These are phyloP conservation scores for Polygonum aviculare DNA, from an alignment of 148 eudicot species.

Conservation along the genomic window DNA sequence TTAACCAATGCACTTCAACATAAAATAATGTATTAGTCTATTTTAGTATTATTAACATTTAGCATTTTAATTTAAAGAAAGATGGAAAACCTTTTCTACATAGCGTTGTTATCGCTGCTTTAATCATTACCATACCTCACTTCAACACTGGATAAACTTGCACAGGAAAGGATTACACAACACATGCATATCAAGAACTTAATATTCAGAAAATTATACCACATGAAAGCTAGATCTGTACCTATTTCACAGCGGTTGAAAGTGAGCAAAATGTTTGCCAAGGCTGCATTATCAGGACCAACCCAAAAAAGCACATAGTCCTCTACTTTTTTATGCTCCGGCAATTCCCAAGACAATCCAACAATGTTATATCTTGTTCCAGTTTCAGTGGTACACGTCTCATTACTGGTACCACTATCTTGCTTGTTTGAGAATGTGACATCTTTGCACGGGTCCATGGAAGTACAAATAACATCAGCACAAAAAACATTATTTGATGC, in stretches of 20 bases:
- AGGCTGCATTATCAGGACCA: constrained; percentile 75
- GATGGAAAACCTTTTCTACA: not conserved
- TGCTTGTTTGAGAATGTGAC: constrained; percentile 18
- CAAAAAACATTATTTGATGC: constrained; percentile 29
- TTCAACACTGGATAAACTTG: not conserved
- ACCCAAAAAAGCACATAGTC: constrained; percentile 77
- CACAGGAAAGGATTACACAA: not conserved
- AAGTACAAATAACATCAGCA: constrained; percentile 51
- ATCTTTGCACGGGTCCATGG: constrained; percentile 39
- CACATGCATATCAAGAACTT: not conserved
- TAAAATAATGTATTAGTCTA: not conserved
- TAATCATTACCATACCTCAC: not conserved
- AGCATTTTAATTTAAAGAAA: not conserved
- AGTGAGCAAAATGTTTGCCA: constrained; percentile 70
- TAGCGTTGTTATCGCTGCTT: not conserved
- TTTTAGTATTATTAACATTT: not conserved
- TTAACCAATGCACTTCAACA: not conserved
- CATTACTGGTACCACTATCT: constrained; percentile 12
- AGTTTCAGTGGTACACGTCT: constrained; percentile 21
- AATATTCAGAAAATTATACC: not conserved
- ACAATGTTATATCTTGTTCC: constrained; percentile 40
- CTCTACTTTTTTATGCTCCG: constrained; percentile 43
- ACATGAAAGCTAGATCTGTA: constrained; percentile 9
- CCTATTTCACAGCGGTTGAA: constrained; percentile 89
- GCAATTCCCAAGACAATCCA: constrained; percentile 71